Conservation (phyloP, 192 early-diverging fungal species). For the Chytriomyces confervae region DNA sequence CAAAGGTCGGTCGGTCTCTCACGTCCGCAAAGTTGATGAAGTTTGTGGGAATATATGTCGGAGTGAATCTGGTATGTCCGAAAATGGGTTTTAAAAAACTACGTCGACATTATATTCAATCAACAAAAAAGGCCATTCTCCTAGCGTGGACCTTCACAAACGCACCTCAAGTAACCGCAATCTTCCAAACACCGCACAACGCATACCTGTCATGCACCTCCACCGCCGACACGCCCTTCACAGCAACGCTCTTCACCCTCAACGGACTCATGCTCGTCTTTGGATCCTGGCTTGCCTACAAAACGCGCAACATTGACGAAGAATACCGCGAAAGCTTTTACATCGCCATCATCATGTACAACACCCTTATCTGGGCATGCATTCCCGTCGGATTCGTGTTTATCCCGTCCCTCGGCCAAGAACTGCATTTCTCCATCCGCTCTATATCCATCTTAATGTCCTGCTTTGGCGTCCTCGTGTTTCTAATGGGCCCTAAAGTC, state of each 20-base stretch:
- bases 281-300: constrained; percentile 4
- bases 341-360: not conserved
- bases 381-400: not conserved
- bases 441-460: not conserved
- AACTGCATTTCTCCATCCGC: not conserved
- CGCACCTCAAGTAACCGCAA: not conserved
- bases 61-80: not conserved
- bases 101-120: not conserved
- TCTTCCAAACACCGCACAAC: not conserved
- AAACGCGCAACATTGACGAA: not conserved
- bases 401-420: not conserved
- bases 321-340: not conserved
- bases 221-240: not conserved
- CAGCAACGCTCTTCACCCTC: not conserved
- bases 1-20: not conserved
- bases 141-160: not conserved
- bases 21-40: not conserved
- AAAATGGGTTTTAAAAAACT: not conserved
- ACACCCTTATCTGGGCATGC: not conserved
- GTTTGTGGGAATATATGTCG: not conserved
- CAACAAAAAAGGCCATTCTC: not conserved
- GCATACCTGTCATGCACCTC: constrained; percentile 1
- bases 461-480: not conserved
- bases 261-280: not conserved
- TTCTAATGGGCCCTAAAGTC: not conserved